Conservation (phyloP, 2,329 filamentous ascomycete species). For the Pestalotiopsis sp. region DNA sequence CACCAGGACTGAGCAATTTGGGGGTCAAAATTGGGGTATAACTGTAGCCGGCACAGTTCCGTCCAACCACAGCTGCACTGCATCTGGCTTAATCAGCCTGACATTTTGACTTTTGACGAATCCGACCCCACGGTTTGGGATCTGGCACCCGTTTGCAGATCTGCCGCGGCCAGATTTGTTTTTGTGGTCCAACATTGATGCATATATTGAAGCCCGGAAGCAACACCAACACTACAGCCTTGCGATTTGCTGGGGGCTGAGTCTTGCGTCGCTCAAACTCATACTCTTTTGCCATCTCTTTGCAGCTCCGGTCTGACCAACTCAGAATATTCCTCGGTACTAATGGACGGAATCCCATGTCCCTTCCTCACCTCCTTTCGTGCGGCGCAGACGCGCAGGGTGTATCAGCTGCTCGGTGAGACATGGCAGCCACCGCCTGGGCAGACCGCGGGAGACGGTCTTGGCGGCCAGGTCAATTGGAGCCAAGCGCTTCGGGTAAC, state of each 20-base stretch:
- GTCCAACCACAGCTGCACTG: background rate
- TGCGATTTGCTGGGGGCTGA: background rate
- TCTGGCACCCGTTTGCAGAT: background rate
- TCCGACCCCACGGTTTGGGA: background rate
- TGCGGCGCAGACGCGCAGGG: background rate
- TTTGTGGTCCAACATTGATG: background rate
- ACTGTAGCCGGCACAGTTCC: background rate
- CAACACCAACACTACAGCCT: background rate
- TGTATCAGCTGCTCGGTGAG: background rate
- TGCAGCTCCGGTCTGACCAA: background rate
- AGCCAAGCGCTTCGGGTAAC: background rate
- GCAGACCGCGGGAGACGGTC: background rate
- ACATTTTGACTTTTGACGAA: background rate
- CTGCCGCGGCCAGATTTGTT: background rate
- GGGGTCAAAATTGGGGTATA: background rate
- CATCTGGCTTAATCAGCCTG: background rate
- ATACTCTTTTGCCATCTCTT: too few species aligned
- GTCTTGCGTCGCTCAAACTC: background rate
- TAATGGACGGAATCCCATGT: background rate
- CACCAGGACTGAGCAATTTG: background rate
- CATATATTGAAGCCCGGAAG: background rate
- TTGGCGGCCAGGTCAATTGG: conserved; percentile 1
- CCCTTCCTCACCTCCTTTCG: background rate
- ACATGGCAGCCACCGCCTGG: background rate
- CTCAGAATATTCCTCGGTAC: background rate